Evolutionary conservation across 108 stramenopile species (phyloP), one percentile per base, ranked within the genome.

Genomic region (Pelagomonas calceolata): DNA sequence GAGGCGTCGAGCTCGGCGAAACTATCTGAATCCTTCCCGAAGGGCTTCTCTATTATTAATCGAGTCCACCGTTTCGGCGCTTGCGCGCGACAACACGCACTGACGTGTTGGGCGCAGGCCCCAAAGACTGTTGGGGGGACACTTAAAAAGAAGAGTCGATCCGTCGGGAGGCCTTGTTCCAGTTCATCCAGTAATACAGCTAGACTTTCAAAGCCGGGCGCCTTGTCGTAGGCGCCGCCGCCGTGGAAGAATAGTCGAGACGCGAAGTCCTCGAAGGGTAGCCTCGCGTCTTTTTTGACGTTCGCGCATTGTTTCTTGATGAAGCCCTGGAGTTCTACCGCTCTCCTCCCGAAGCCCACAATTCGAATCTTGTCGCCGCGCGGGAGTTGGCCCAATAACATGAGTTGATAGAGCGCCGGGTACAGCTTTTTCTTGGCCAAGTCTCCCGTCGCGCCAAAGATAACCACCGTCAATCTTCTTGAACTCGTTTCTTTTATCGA

Each of bases 31-130:
- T 97, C 95, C n/a, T 88, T 85, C 31, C 98, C 98, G 79, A 98
- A 98, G 37, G 98, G 98, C 78, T 98, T 99, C 82, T 99, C 98
- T 29, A 97, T 88, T 69, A 99, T 90, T 66, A 99, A 75, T 9
- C 95, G 86, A 32, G 88, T 82, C 69, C 97, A 97, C 64, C 69
- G 66, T 64, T 92, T 89, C 3, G 74, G 45, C n/a, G n/a, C n/a
- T n/a, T n/a, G n/a, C 15, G 74, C 63, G 34, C 96, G 75, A 76
- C 97, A 99, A 32, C 76, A 64, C n/a, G 89, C 84, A 0, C 1
- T 0, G 14, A 12, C 26, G 7, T 0, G 39, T 12, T 45, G 69
- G 21, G 66, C 35, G 36, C 75, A 70, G 21, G 39, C 70, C 7
- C 84, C 39, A 12, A 43, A 43, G 39, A 43, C 39, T 12, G 39